Percentiles rank a stretch among this genome's conserved stretches.
Conservation (phyloP, 2,329 filamentous ascomycete genomes). For the Amylocarpus encephaloides region DNA sequence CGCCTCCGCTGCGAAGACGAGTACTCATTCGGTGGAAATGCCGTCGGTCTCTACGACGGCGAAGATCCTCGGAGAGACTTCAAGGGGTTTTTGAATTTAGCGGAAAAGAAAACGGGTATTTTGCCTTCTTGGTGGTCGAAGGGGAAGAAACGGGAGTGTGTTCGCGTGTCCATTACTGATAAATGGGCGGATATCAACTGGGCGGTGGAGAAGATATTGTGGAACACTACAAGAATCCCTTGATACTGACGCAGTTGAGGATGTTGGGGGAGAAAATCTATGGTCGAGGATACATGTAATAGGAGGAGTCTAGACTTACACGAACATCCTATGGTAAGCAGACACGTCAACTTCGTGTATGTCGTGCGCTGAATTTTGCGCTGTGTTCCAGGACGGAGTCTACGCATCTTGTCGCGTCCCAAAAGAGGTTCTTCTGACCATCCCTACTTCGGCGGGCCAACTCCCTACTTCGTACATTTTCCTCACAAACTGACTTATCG, state of each 20-base stretch:
- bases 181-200: conserved; percentile 8
- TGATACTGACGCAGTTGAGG: conserved; percentile 18
- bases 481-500: no score
- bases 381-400: no score
- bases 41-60: conserved; percentile 8
- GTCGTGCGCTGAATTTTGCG: no score
- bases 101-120: conserved; percentile 8
- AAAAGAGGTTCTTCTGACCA: no score
- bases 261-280: conserved; percentile 17
- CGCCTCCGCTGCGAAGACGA: conserved; percentile 18
- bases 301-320: no score
- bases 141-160: conserved; percentile 12
- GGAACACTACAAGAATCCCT: conserved; percentile 11
- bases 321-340: no score
- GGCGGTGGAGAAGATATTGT: conserved; percentile 17
- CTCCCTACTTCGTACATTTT: no score
- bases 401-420: no score
- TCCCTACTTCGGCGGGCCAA: no score
- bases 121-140: conserved; percentile 14
- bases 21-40: conserved; percentile 6
- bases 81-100: conserved; percentile 14
- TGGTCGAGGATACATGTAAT: conserved; percentile 6
- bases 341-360: no score
- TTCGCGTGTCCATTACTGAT: conserved; percentile 4
- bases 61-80: conserved; percentile 9